Evolutionary conservation across 164 flowering plant genomes (phyloP).

Genomic region (Dillenia turbinata): DNA sequence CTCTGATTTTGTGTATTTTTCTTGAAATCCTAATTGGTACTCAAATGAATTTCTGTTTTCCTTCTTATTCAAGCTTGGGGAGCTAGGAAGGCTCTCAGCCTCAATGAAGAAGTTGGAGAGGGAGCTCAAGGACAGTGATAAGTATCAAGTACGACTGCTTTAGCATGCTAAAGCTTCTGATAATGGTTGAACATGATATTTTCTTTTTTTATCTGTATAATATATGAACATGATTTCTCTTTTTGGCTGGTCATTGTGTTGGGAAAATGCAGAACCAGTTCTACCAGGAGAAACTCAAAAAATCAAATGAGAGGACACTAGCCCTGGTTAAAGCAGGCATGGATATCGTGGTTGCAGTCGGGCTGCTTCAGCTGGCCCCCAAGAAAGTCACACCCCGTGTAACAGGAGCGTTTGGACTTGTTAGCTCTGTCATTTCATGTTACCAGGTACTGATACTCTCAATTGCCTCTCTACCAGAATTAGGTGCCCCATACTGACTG

Average conservation of each 20-base stretch:
- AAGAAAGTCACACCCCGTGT: conserved; percentile 93
- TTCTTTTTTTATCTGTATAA: background rate
- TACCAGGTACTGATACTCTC: conserved; percentile 65
- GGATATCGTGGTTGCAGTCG: conserved; percentile 88
- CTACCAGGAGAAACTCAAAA: conserved; percentile 55
- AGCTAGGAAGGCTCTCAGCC: conserved; percentile 86
- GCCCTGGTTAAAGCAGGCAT: conserved; percentile 69
- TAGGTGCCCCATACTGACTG: no score
- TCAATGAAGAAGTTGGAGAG: conserved; percentile 84
- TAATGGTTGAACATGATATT: background rate
- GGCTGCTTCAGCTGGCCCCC: conserved; percentile 93
- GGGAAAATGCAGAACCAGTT: conserved; percentile 58
- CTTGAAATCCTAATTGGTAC: no score
- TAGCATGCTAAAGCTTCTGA: background rate
- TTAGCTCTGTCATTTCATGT: conserved; percentile 86
- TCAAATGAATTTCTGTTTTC: background rate
- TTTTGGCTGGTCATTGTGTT: conserved; percentile 3
- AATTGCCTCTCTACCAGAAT: background rate
- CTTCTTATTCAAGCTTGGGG: conserved; percentile 57
- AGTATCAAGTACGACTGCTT: conserved; percentile 42
- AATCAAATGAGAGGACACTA: conserved; percentile 79
- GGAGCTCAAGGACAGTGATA: conserved; percentile 55
- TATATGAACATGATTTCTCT: background rate
- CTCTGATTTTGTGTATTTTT: no score
- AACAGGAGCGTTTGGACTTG: conserved; percentile 89